Evolutionary conservation across 108 stramenopile genomes (phyloP).

Genomic region (Cyclotella sp.): DNA sequence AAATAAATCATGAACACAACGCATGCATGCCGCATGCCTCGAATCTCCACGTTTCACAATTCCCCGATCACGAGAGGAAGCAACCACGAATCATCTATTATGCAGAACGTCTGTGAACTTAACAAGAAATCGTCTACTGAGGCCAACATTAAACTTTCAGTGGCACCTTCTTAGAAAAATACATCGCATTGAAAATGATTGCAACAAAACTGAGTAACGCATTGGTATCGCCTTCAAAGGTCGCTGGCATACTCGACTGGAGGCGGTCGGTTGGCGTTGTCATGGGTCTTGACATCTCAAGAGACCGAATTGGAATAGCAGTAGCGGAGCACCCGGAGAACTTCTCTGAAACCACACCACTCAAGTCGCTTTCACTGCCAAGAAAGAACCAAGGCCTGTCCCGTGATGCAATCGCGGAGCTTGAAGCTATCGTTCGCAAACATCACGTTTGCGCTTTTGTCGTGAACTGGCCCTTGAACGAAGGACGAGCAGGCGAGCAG

Average conservation of each 20-base stretch:
- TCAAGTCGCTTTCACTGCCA: conserved; percentile 30
- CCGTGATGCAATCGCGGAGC: conserved; percentile 27
- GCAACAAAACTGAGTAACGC: conserved; percentile 48
- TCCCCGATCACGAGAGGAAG: too few relatives aligned
- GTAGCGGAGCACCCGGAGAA: conserved; percentile 46
- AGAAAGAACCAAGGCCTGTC: conserved; percentile 25
- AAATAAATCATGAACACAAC: too few relatives aligned
- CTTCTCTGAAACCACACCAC: conserved; percentile 12
- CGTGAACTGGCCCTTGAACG: conserved; percentile 51
- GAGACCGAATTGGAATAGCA: conserved; percentile 47
- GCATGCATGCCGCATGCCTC: too few relatives aligned
- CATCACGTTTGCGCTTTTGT: conserved; percentile 53
- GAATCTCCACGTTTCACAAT: too few relatives aligned
- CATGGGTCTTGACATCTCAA: conserved; percentile 41
- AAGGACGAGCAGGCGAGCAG: conserved; percentile 51
- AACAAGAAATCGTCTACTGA: too few relatives aligned
- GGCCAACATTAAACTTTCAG: too few relatives aligned
- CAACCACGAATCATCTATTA: too few relatives aligned
- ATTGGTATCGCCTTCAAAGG: conserved; percentile 46
- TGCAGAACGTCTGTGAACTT: too few relatives aligned
- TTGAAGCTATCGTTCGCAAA: conserved; percentile 34
- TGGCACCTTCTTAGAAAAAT: too few relatives aligned
- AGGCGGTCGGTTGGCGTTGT: conserved; percentile 41
- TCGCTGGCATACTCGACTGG: conserved; percentile 49
- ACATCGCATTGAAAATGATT: conserved; percentile 11